These are phyloP conservation scores for Salix koriyanagi DNA, from an alignment of 345 rosid genomes.

Conservation along the genomic window DNA sequence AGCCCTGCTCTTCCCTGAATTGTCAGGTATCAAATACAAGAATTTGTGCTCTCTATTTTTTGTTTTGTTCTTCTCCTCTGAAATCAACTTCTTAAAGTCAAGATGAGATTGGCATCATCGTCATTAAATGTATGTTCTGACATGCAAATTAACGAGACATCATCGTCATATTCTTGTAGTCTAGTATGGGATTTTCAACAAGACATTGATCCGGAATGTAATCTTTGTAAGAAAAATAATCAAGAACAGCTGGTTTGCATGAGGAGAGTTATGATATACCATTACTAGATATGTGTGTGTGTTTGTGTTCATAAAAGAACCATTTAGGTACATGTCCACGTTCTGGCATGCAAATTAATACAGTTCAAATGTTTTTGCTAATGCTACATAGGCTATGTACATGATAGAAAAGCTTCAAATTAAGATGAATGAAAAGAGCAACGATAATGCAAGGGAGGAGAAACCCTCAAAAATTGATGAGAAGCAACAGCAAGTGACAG, in stretches of 20 bases:
- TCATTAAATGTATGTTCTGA: neutral
- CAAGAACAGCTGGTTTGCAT: neutral
- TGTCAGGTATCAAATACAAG: neutral
- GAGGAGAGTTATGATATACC: too few relatives aligned
- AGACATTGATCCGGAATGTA: neutral
- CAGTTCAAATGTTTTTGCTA: too few relatives aligned
- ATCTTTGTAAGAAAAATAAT: neutral
- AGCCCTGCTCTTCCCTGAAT: neutral
- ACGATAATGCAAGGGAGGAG: neutral
- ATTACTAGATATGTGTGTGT: too few relatives aligned
- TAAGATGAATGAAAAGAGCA: neutral
- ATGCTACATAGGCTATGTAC: neutral
- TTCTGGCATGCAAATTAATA: too few relatives aligned
- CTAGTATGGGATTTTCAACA: neutral
- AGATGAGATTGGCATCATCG: neutral
- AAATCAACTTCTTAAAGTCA: neutral
- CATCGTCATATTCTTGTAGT: too few relatives aligned
- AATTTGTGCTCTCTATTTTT: neutral
- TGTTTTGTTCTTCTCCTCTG: neutral
- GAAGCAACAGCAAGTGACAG: neutral
- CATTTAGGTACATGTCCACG: too few relatives aligned
- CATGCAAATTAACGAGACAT: too few relatives aligned
- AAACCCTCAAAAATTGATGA: too few relatives aligned
- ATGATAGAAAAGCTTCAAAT: neutral
- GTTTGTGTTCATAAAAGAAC: too few relatives aligned